These are phyloP conservation scores for Lasiodiplodia sp. DNA, from an alignment of 2,329 filamentous ascomycete genomes.

Conservation along the genomic window DNA sequence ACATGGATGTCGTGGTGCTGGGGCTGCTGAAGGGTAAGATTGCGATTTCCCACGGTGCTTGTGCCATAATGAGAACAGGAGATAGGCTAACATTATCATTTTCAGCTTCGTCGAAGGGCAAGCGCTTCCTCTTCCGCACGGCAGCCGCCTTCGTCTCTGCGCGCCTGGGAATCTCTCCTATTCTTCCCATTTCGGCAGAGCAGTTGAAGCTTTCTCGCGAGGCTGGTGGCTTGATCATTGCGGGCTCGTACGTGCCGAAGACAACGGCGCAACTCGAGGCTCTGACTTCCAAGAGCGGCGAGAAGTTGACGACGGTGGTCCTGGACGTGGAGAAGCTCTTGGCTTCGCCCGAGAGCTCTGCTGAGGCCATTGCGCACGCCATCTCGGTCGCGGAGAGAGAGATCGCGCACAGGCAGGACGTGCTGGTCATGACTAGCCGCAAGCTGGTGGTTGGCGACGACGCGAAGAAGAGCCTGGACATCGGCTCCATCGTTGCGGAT, in stretches of 20 bases:
- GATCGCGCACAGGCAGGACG: slow-evolving; percentile 58
- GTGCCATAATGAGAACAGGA: background rate
- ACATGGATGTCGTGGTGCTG: slow-evolving; percentile 63
- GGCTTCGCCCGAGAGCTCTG: slow-evolving; percentile 44
- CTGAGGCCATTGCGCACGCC: slow-evolving; percentile 47
- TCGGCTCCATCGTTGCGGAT: slow-evolving; percentile 60
- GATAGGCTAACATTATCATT: background rate
- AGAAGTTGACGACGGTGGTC: slow-evolving; percentile 55
- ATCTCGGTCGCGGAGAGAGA: slow-evolving; percentile 39
- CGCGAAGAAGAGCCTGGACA: slow-evolving; percentile 60
- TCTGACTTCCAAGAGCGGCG: slow-evolving; percentile 49
- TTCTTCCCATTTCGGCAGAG: slow-evolving; percentile 58
- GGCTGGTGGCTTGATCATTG: slow-evolving; percentile 80
- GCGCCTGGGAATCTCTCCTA: slow-evolving; percentile 60
- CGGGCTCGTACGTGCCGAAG: slow-evolving; percentile 76
- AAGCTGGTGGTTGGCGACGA: slow-evolving; percentile 59
- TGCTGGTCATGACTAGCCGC: slow-evolving; percentile 67
- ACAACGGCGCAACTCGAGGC: slow-evolving; percentile 63
- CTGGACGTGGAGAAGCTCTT: slow-evolving; percentile 60
- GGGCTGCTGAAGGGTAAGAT: slow-evolving; percentile 50
- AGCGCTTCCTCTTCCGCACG: slow-evolving; percentile 56
- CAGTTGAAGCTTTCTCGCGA: slow-evolving; percentile 60
- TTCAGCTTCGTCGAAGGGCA: slow-evolving; percentile 39
- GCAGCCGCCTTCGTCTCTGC: slow-evolving; percentile 59
- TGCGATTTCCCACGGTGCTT: background rate